Evolutionary conservation across 306 rosid species (phyloP), one percentile per base, ranked within the genome.

Genomic region (Carpinus viminea): DNA sequence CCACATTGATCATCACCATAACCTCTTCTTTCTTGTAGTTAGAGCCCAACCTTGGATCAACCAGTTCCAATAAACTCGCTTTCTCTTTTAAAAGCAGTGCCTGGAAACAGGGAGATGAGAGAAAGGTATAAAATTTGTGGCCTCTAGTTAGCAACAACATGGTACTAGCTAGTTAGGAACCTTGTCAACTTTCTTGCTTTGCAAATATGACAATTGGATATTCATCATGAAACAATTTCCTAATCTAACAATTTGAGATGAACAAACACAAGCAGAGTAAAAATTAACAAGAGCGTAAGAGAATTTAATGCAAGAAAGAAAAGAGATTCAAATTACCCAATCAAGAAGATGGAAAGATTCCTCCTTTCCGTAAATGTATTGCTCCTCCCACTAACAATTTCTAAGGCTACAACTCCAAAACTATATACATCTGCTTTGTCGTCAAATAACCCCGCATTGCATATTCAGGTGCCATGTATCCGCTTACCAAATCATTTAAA

Each of bases 21-120:
- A 74, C 74, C 21, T 84, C 90, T 46, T 55, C 74, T 70, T 72
- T 36, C 64, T 85, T 43, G 10, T 12, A 87, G 28, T 82, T 51
- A 8, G 80, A 74, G 16, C 80, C 83, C 74, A 87, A 66, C 55
- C 72, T 76, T 41, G 83, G 79, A 85, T 84, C 90, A 2, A 85
- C 86, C 41, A 87, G 68, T 52, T 79, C 85, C 53, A 87, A 56
- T 16, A 87, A 74, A 28, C 54, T 38, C 13, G 74, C 83, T 59
- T 54, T 50, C 48, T 59, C 77, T 71, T 82, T 51, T 20, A 84
- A 78, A 52, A 11, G 1, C 16, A 12, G 74, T 65, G 85, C 90
- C 90, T 87, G 46, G 0, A 68, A 77, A 76, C 57, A 16, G 18
- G 36, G 46, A 71, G 31, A 57, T 57, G 6, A 15, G 24, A n/a